Evolutionary conservation across 192 early-diverging fungal genomes (phyloP).

Genomic region (Diversispora epigaea): DNA sequence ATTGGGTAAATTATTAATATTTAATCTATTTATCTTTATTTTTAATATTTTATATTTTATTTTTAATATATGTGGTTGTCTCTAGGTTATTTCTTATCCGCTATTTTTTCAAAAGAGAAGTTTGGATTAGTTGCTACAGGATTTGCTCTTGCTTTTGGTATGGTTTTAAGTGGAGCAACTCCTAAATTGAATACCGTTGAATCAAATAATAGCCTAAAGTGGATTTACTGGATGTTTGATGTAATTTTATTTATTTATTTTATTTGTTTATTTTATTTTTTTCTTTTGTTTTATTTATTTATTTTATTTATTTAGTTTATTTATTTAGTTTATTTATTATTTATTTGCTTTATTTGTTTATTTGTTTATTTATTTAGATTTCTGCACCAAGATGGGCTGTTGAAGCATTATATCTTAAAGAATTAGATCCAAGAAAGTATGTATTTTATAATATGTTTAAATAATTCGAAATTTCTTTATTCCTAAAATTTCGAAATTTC

Average conservation of each 20-base stretch:
- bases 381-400: conserved; percentile 64
- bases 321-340: background rate
- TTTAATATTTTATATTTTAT: background rate
- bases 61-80: background rate
- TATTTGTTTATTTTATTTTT: background rate
- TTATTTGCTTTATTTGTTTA: background rate
- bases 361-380: conserved; percentile 15
- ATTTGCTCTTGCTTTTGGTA: conserved; percentile 62
- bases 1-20: conserved; percentile 31
- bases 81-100: conserved; percentile 55
- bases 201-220: conserved; percentile 26
- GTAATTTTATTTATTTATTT: background rate
- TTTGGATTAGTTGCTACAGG: conserved; percentile 57
- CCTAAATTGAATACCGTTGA: conserved; percentile 51
- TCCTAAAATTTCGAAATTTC: background rate
- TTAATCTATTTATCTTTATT: background rate
- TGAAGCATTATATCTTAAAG: conserved; percentile 59
- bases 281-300: background rate
- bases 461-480: background rate
- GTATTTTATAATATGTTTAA: background rate
- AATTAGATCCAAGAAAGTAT: conserved; percentile 42
- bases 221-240: conserved; percentile 54
- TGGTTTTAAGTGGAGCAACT: conserved; percentile 57
- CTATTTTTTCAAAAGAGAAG: conserved; percentile 38
- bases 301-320: background rate